Percentiles rank a stretch among this genome's conserved stretches.
Evolutionary conservation across 441 rosid species (phyloP).

Genomic region (Aleurites moluccanus): DNA sequence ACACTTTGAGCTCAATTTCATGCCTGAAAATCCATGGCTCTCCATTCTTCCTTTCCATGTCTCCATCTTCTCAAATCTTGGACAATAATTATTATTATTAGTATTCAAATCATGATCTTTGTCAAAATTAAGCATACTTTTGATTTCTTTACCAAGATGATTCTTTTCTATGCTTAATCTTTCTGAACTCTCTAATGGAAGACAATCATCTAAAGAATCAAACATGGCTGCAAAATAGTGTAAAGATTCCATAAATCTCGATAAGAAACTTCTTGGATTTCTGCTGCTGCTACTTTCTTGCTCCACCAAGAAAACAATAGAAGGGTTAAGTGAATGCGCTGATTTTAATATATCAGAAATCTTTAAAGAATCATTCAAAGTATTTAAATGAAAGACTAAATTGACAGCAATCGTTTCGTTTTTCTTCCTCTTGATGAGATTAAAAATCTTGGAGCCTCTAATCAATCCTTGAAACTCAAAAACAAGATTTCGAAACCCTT

Average conservation of each 20-base stretch:
- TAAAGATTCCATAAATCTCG: slow-evolving; percentile 63
- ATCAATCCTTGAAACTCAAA: slow-evolving; percentile 59
- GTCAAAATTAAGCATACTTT: slow-evolving; percentile 45
- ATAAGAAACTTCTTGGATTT: slow-evolving; percentile 43
- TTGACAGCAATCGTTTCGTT: slow-evolving; percentile 59
- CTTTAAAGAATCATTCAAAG: slow-evolving; percentile 26
- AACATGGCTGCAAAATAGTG: slow-evolving; percentile 70
- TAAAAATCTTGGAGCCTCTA: slow-evolving; percentile 35
- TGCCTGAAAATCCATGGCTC: slow-evolving; percentile 49
- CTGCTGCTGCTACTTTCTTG: slow-evolving; percentile 53
- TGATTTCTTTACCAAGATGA: slow-evolving; percentile 60
- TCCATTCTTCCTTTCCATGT: slow-evolving; percentile 68
- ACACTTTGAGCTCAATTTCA: slow-evolving; percentile 50
- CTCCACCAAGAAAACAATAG: slow-evolving; percentile 52
- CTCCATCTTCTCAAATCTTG: slow-evolving; percentile 46
- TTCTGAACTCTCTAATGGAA: slow-evolving; percentile 53
- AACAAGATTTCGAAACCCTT: slow-evolving; percentile 42
- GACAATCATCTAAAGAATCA: slow-evolving; percentile 63
- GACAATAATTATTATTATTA: not conserved
- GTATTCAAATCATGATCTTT: not conserved
- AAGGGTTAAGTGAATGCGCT: slow-evolving; percentile 44
- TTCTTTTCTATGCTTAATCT: slow-evolving; percentile 60
- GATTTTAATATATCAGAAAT: slow-evolving; percentile 45
- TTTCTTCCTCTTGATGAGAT: slow-evolving; percentile 40
- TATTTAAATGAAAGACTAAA: slow-evolving; percentile 49